phyloP scores from a whole-genome alignment of 2,329 filamentous ascomycete species.

The Apiospora koreana region DNA sequence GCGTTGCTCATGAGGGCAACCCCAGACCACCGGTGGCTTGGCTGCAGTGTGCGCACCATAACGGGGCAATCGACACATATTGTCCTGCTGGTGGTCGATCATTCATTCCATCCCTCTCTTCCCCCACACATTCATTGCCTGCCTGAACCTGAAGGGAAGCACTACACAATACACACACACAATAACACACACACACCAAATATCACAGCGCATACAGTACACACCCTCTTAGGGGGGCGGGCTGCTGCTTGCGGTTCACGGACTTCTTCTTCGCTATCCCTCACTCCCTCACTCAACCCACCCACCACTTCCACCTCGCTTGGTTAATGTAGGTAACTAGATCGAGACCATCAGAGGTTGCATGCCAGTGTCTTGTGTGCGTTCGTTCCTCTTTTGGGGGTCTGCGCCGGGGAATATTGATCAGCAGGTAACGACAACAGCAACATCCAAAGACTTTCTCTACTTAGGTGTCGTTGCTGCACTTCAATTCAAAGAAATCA shows the following conservation, averaged over 20 bases:
- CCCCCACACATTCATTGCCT: too few relatives aligned
- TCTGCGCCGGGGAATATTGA: not conserved
- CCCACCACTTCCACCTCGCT: not conserved
- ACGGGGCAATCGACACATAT: not conserved
- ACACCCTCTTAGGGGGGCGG: not conserved
- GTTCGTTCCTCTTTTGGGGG: not conserved
- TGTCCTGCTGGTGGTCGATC: constrained; percentile 4
- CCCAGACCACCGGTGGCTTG: not conserved
- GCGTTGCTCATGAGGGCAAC: not conserved
- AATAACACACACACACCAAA: not conserved
- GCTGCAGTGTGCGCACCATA: not conserved
- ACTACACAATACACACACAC: not conserved
- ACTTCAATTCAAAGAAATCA: too few relatives aligned
- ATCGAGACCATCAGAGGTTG: not conserved
- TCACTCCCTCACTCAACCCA: too few relatives aligned
- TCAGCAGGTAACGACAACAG: not conserved
- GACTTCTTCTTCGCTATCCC: too few relatives aligned
- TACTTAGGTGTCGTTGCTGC: not conserved
- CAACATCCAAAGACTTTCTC: too few relatives aligned
- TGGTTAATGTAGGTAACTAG: not conserved
- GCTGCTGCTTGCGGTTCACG: too few relatives aligned
- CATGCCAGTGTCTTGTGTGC: not conserved
- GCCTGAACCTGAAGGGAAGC: too few relatives aligned
- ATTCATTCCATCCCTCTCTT: not conserved
- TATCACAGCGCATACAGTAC: not conserved